Evolutionary conservation across 495 filamentous ascomycete genomes (phyloP).

Genomic region (Trichoderma erinaceum): DNA sequence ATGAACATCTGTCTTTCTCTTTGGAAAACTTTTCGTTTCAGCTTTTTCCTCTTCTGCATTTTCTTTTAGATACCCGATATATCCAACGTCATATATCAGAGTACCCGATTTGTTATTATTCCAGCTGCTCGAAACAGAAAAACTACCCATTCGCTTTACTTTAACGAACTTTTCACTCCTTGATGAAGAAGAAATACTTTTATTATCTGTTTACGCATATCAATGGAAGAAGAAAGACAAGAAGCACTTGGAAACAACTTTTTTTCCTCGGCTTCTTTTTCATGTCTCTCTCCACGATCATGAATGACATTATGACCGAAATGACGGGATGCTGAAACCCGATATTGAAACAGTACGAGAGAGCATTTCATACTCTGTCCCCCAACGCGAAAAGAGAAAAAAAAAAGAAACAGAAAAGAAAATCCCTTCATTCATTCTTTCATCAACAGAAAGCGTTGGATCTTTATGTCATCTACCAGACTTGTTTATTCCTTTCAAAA

Average conservation of each 20-base stretch:
- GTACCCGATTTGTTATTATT: not conserved
- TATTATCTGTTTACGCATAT: not conserved
- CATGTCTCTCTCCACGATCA: not conserved
- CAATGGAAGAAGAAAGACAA: not conserved
- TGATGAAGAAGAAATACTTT: not conserved
- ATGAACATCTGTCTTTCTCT: not conserved
- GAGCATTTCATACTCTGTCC: not conserved
- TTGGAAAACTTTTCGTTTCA: not conserved
- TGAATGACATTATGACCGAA: constrained; percentile 3
- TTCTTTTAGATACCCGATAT: not conserved
- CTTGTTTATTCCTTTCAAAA: too few species aligned
- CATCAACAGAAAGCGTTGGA: too few species aligned
- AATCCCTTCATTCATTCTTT: too few species aligned
- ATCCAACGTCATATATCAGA: not conserved
- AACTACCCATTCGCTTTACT: not conserved
- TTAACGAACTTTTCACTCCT: not conserved
- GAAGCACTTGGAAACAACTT: not conserved
- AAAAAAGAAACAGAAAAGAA: too few species aligned
- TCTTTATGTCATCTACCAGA: too few species aligned
- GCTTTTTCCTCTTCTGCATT: not conserved
- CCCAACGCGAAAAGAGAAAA: not conserved
- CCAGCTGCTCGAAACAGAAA: not conserved
- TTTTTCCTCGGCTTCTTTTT: not conserved
- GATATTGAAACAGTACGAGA: not conserved
- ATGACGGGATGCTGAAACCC: constrained; percentile 11